These are phyloP conservation scores for Penicillium sp. DNA, from an alignment of 2,329 filamentous ascomycete species.

Conservation along the genomic window DNA sequence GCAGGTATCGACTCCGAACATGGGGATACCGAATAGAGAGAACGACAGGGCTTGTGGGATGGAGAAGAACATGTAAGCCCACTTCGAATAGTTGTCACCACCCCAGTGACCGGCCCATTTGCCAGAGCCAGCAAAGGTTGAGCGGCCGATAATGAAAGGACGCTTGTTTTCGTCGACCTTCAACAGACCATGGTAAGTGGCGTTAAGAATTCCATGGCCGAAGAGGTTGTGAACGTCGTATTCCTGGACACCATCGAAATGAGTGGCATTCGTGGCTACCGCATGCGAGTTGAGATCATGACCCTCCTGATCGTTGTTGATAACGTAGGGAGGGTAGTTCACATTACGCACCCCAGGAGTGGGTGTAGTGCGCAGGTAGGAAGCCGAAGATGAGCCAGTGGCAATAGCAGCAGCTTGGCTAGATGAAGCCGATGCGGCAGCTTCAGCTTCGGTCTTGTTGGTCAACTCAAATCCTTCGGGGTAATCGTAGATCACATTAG, in stretches of 20 bases:
- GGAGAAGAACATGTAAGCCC: slow-evolving; percentile 72
- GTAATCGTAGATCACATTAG: slow-evolving; percentile 60
- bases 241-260: slow-evolving; percentile 69
- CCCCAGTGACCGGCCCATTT: slow-evolving; percentile 81
- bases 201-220: slow-evolving; percentile 73
- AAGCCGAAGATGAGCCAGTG: slow-evolving; percentile 39
- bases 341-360: slow-evolving; percentile 67
- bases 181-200: slow-evolving; percentile 72
- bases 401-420: slow-evolving; percentile 51
- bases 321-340: slow-evolving; percentile 73
- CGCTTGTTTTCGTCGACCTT: slow-evolving; percentile 66
- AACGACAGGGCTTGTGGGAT: slow-evolving; percentile 79
- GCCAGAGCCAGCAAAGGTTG: slow-evolving; percentile 76
- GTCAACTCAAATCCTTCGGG: slow-evolving; percentile 71
- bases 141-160: slow-evolving; percentile 81
- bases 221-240: slow-evolving; percentile 85
- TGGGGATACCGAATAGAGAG: slow-evolving; percentile 72
- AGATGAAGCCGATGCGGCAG: slow-evolving; percentile 56
- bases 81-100: slow-evolving; percentile 71
- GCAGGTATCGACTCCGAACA: slow-evolving; percentile 72
- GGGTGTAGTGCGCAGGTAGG: slow-evolving; percentile 60
- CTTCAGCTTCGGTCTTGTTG: slow-evolving; percentile 67
- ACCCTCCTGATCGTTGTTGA: slow-evolving; percentile 65
- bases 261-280: slow-evolving; percentile 74
- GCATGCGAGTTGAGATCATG: slow-evolving; percentile 73